Percentiles rank a stretch among this genome's conserved stretches.
Conservation (phyloP, 306 rosid species). For the Neltuma alba region DNA sequence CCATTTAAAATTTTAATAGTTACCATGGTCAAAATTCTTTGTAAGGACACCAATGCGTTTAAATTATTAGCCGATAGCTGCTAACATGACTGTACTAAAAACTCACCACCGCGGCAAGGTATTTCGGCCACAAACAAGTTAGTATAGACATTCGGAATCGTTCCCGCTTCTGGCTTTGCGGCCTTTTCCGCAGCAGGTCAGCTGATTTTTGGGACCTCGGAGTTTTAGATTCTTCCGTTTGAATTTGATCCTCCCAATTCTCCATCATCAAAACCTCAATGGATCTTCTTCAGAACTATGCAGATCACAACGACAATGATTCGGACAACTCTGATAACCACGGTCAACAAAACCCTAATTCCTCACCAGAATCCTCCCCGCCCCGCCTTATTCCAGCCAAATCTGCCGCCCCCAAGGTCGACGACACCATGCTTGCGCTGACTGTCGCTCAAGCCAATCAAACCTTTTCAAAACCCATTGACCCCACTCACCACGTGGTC, state of each 20-base stretch:
- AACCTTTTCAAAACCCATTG: conserved; percentile 63
- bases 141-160: background rate
- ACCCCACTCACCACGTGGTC: conserved; percentile 78
- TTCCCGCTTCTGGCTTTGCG: background rate
- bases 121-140: no score
- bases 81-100: no score
- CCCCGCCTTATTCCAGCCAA: conserved; percentile 76
- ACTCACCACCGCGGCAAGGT: no score
- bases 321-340: conserved; percentile 22
- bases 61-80: no score
- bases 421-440: conserved; percentile 93
- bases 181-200: background rate
- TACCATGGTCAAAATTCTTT: no score
- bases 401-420: conserved; percentile 85
- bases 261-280: conserved; percentile 30
- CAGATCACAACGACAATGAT: conserved; percentile 53
- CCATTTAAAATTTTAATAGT: no score
- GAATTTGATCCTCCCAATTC: background rate
- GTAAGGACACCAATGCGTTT: no score
- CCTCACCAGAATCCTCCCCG: conserved; percentile 65
- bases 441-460: conserved; percentile 54
- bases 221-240: background rate
- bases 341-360: conserved; percentile 55
- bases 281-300: conserved; percentile 79
- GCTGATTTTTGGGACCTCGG: background rate